Percentiles rank a stretch among this genome's conserved stretches.
These are phyloP conservation scores for Ganoderma boninense DNA, from an alignment of 1,284 basidiomycete genomes.

Conservation along the genomic window DNA sequence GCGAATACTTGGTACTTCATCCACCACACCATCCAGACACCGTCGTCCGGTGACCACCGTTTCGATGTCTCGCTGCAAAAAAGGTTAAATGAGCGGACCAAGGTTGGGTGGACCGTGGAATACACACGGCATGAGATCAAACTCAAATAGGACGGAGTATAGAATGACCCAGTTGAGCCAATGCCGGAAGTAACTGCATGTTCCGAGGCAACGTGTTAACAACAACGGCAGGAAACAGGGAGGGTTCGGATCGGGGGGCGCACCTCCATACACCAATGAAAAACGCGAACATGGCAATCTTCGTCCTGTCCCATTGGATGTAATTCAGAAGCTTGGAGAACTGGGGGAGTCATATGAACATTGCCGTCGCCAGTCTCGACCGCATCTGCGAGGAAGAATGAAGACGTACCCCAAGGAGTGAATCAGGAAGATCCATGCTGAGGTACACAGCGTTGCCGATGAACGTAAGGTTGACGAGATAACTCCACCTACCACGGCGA, in stretches of 20 bases:
- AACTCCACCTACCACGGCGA: slow-evolving; percentile 78
- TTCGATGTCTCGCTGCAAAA: slow-evolving; percentile 59
- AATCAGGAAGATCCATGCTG: slow-evolving; percentile 97
- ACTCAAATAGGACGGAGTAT: slow-evolving; percentile 88
- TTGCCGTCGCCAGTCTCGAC: not conserved
- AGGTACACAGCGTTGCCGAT: slow-evolving; percentile 95
- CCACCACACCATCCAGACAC: slow-evolving; percentile 81
- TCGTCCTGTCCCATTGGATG: slow-evolving; percentile 71
- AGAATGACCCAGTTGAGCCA: slow-evolving; percentile 91
- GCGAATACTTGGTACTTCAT: slow-evolving; percentile 85
- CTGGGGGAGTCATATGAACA: slow-evolving; percentile 47
- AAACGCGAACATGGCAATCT: slow-evolving; percentile 69
- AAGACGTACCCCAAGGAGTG: slow-evolving; percentile 80
- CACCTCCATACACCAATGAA: slow-evolving; percentile 88
- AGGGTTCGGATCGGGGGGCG: slow-evolving; percentile 42
- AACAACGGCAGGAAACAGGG: not conserved
- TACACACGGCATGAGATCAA: slow-evolving; percentile 81
- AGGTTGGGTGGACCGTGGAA: not conserved
- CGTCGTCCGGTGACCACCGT: slow-evolving; percentile 69
- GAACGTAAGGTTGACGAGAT: slow-evolving; percentile 81
- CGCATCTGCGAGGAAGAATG: slow-evolving; percentile 16
- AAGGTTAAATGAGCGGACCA: not conserved
- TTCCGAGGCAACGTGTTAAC: slow-evolving; percentile 13
- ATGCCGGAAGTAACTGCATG: slow-evolving; percentile 90
- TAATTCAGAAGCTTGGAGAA: slow-evolving; percentile 91